Conservation (phyloP, 495 filamentous ascomycete species). For the Trichoderma gamsii region DNA sequence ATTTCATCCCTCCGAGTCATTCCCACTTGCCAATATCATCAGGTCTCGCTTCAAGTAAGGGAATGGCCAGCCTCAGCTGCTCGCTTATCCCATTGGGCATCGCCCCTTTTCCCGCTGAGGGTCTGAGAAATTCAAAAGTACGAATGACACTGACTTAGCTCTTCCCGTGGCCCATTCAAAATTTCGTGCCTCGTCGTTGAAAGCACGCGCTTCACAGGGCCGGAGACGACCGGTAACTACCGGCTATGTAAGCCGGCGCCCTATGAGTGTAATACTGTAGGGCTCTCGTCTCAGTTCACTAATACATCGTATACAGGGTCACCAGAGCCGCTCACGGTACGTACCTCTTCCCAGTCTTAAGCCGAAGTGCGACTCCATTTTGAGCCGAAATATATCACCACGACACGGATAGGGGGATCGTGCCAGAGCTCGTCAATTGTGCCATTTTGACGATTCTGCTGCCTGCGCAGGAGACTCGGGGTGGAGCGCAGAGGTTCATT, state of each 20-base stretch:
- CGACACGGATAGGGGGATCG: not conserved
- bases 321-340: not conserved
- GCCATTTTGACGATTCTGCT: not conserved
- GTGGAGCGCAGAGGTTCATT: not conserved
- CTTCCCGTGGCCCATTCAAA: not conserved
- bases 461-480: not conserved
- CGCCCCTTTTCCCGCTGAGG: not conserved
- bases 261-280: not conserved
- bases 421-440: not conserved
- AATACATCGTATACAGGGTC: not conserved
- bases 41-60: not conserved
- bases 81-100: not conserved
- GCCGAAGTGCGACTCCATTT: constrained; percentile 7
- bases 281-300: not conserved
- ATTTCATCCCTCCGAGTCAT: constrained; percentile 2
- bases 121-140: not conserved
- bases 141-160: not conserved
- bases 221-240: not conserved
- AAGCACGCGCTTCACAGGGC: not conserved
- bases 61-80: not conserved
- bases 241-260: not conserved
- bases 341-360: constrained; percentile 2
- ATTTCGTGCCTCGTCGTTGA: not conserved
- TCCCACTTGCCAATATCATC: not conserved
- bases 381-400: constrained; percentile 11